phyloP scores from a whole-genome alignment of 208 protist genomes.

The Porcisia deanei region DNA sequence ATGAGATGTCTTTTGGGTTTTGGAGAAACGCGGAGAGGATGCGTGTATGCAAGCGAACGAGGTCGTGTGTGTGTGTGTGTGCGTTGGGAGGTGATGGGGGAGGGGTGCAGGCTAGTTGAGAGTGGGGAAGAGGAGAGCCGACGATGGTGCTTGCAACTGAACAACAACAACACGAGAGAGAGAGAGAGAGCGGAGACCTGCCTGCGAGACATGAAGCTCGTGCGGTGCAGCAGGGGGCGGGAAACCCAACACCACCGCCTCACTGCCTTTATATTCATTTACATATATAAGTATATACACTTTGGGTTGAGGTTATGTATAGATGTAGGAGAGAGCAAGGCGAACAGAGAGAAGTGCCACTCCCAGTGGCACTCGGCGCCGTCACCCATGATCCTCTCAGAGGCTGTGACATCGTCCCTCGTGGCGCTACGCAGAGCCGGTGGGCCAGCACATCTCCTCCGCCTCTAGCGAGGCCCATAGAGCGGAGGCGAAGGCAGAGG shows the following conservation, averaged over 20 bases:
- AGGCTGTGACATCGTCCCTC: neutral
- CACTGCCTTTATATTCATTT: neutral
- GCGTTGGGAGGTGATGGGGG: neutral
- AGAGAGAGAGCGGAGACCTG: no score
- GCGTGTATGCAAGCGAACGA: neutral
- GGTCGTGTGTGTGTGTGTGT: no score
- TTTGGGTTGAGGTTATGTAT: neutral
- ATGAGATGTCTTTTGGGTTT: neutral
- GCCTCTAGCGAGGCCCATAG: constrained; percentile 27
- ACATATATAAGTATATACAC: neutral
- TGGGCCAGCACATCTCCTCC: constrained; percentile 10
- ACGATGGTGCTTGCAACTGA: neutral
- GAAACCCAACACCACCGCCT: no score
- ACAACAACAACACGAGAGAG: no score
- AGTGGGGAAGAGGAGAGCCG: neutral
- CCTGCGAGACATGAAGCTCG: no score
- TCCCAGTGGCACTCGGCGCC: neutral
- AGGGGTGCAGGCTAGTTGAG: neutral
- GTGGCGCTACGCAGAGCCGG: neutral
- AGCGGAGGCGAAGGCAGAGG: constrained; percentile 13
- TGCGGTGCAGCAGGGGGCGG: neutral
- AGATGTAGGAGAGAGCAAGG: neutral
- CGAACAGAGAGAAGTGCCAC: neutral
- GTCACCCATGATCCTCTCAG: no score
- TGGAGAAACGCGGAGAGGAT: neutral